Evolutionary conservation across 2,329 filamentous ascomycete genomes (phyloP).

Genomic region (Mycosphaerelloides madeirae): DNA sequence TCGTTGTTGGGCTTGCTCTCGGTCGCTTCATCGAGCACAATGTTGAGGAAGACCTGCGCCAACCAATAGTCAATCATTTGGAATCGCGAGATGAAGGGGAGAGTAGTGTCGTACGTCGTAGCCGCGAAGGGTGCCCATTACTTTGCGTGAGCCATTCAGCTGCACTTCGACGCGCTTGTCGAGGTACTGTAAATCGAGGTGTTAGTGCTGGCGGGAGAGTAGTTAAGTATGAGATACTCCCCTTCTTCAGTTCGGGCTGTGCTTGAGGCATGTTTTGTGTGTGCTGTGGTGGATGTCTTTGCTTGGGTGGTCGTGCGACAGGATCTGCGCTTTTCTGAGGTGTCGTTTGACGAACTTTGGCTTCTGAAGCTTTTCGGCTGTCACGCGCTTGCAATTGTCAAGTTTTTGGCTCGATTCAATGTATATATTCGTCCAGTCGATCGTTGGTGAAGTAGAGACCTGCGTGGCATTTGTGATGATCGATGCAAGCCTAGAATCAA

Average conservation of each 20-base stretch:
- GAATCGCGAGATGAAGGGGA: neutral
- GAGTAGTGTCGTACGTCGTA: slow-evolving; percentile 67
- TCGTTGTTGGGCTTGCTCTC: slow-evolving; percentile 91
- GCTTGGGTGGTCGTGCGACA: no score
- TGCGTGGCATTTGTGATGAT: no score
- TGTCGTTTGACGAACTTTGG: no score
- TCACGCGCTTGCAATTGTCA: no score
- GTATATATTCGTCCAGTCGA: no score
- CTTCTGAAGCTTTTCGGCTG: no score
- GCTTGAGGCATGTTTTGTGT: slow-evolving; percentile 79
- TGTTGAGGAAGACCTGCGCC: slow-evolving; percentile 87
- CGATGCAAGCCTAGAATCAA: no score
- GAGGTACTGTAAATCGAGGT: slow-evolving; percentile 66
- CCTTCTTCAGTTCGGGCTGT: slow-evolving; percentile 98
- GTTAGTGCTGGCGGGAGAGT: neutral
- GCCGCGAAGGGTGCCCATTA: slow-evolving; percentile 86
- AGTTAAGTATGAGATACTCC: slow-evolving; percentile 35
- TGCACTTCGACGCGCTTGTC: slow-evolving; percentile 98
- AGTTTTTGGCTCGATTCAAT: no score
- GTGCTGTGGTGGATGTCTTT: neutral
- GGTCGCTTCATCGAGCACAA: slow-evolving; percentile 92
- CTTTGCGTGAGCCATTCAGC: slow-evolving; percentile 94
- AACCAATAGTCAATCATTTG: neutral
- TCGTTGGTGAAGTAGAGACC: no score
- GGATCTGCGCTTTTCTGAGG: no score